phyloP scores from a whole-genome alignment of 2,329 filamentous ascomycete species.

The Bipolaris zeicola region DNA sequence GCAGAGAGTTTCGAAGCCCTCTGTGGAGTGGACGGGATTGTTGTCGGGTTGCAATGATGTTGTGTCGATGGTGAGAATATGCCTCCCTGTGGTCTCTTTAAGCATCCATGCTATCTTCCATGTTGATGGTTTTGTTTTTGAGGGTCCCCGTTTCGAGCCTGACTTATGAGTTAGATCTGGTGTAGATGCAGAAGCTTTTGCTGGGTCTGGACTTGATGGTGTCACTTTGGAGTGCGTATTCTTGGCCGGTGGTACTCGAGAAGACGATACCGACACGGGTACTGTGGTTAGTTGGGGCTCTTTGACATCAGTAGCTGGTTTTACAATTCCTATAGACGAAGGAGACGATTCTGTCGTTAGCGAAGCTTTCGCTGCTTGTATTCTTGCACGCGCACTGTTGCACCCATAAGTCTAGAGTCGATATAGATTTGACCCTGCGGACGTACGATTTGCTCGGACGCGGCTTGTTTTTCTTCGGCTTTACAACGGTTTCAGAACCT shows the following conservation, averaged over 20 bases:
- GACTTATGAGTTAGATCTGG: not conserved
- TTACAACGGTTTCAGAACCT: not conserved
- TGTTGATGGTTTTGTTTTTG: not conserved
- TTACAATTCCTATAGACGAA: not conserved
- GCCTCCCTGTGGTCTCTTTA: slow-evolving; percentile 9
- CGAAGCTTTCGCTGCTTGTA: not conserved
- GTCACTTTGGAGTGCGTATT: not conserved
- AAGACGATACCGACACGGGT: not conserved
- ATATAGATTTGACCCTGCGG: not conserved
- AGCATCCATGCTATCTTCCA: slow-evolving; percentile 24
- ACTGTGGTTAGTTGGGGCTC: not conserved
- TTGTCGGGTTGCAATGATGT: slow-evolving; percentile 7
- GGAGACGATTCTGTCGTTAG: not conserved
- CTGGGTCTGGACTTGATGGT: not conserved
- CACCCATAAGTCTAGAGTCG: not conserved
- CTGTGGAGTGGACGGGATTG: slow-evolving; percentile 15
- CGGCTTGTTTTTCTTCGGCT: not conserved
- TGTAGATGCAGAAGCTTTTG: not conserved
- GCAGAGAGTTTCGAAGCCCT: slow-evolving; percentile 24
- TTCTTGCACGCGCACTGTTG: not conserved
- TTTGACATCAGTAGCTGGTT: not conserved
- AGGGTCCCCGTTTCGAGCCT: not conserved
- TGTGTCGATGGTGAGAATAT: slow-evolving; percentile 16
- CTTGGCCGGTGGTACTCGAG: not conserved
- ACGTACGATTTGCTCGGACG: slow-evolving; percentile 3